Base-by-base conservation (phyloP, 169 alveolate genomes). In the Plasmodium chabaudi region DNA sequence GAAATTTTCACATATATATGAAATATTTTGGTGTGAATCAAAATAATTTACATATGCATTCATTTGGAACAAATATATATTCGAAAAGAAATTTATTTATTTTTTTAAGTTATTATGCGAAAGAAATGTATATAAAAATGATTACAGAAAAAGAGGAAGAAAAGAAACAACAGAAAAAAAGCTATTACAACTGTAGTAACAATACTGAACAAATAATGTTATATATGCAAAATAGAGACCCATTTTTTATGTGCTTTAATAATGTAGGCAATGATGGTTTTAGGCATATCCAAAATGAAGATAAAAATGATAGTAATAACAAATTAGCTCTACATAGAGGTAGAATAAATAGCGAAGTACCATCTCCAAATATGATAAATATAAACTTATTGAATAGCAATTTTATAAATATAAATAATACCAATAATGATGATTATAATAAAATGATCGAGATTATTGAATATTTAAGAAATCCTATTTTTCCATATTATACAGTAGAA, bases 51-150 rank as follows among this genome's bases (percentile, higher is more conserved):
- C 42, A 42, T 53, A 51, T 23, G 12, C 15, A 19, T 23, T 27
- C 42, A 59, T 46, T 53, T 79, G 47, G 69, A 34, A 72, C 15
- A 65, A 39, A 79, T 79, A 25, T 79, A 13, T 77, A 63, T 44
- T 77, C 77, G 12, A 42, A 56, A 49, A 57, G 67, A 44, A 79
- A 60, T 79, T 5, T 79, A 23, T 47, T 25, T 55, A 42, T 59
- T 56, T 79, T 79, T 65, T 79, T 79, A 39, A 79, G 71, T 17
- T 79, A 67, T 60, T 79, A 53, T 46, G 34, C 42, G 6, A 79
- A 79, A 71, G 89, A 79, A 56, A 67, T 34, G 12, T 65, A 34
- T 34, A 51, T 67, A 67, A 49, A 67, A 39, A 21, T 3, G 51
- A 39, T 51, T 10, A 47, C 63, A 46, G 70, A 77, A 47, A 64